phyloP scores from a whole-genome alignment of 2,329 filamentous ascomycete genomes.

The Epicoccum nigrum region DNA sequence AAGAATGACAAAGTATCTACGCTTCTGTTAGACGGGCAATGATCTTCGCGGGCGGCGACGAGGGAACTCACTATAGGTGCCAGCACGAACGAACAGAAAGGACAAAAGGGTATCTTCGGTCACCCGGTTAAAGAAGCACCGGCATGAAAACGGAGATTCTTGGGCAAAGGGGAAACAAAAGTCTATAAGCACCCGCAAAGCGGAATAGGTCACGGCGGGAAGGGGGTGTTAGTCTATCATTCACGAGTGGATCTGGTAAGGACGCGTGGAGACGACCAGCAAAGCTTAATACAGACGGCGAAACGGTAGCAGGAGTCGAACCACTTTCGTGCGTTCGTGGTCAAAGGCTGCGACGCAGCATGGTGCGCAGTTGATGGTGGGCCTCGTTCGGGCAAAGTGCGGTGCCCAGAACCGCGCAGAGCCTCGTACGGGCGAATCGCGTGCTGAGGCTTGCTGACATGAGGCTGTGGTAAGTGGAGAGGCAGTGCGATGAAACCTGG shows the following conservation, averaged over 20 bases:
- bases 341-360: slow-evolving; percentile 41
- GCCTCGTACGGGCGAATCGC: slow-evolving; percentile 32
- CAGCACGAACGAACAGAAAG: slow-evolving; percentile 48
- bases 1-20: slow-evolving; percentile 43
- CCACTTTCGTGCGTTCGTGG: slow-evolving; percentile 35
- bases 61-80: slow-evolving; percentile 45
- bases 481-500: slow-evolving; percentile 37
- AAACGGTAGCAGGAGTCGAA: slow-evolving; percentile 44
- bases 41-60: slow-evolving; percentile 13
- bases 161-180: slow-evolving; percentile 44
- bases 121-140: slow-evolving; percentile 48
- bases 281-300: slow-evolving; percentile 38
- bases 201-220: slow-evolving; percentile 21
- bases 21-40: slow-evolving; percentile 23
- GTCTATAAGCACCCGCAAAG: slow-evolving; percentile 45
- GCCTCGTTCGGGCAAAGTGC: slow-evolving; percentile 38
- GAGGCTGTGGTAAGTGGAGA: slow-evolving; percentile 21
- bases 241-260: slow-evolving; percentile 35
- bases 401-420: slow-evolving; percentile 29
- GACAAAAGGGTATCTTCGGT: slow-evolving; percentile 30
- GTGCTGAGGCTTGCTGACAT: slow-evolving; percentile 18
- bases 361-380: slow-evolving; percentile 32
- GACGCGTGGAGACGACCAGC: slow-evolving; percentile 36
- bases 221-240: slow-evolving; percentile 38
- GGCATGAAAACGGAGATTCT: slow-evolving; percentile 46